Evolutionary conservation across 176 grass and related monocot species (phyloP).

Genomic region (Bothriochloa decipiens): DNA sequence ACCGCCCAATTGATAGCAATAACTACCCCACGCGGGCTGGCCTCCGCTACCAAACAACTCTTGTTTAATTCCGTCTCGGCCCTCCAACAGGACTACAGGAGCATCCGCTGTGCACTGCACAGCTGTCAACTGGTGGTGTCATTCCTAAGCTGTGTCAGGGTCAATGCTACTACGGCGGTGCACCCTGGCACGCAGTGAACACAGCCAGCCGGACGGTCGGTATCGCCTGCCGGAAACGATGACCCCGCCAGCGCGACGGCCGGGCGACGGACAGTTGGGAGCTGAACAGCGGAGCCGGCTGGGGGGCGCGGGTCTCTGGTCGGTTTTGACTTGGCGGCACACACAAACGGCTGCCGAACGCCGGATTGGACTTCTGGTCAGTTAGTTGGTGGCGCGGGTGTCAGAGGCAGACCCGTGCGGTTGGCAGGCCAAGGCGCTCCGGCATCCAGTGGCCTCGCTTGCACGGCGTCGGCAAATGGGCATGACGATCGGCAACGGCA

Average conservation of each 20-base stretch:
- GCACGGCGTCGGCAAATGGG: not conserved
- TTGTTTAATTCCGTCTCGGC: slow-evolving; percentile 25
- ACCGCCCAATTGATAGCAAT: slow-evolving; percentile 24
- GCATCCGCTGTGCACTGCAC: not conserved
- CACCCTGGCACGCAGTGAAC: not conserved
- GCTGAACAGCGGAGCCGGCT: not conserved
- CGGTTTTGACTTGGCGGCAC: slow-evolving; percentile 19
- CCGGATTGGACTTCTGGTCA: not conserved
- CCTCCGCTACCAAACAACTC: slow-evolving; percentile 4
- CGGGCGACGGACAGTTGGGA: not conserved
- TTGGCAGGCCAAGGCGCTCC: not conserved
- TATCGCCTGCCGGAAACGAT: not conserved
- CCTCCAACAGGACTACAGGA: not conserved
- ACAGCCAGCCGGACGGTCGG: not conserved
- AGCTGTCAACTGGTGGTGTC: not conserved
- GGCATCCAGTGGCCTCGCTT: not conserved
- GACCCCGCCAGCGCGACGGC: not conserved
- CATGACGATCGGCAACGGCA: not conserved
- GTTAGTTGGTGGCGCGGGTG: not conserved
- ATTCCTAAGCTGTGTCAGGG: not conserved
- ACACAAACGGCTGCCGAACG: not conserved
- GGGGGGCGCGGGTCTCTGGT: not conserved
- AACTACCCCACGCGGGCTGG: slow-evolving; percentile 28
- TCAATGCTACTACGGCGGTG: not conserved
- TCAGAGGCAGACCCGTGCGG: not conserved